These are phyloP conservation scores for Coemansia aciculifera DNA, from an alignment of 192 early-diverging fungal species.

Conservation along the genomic window DNA sequence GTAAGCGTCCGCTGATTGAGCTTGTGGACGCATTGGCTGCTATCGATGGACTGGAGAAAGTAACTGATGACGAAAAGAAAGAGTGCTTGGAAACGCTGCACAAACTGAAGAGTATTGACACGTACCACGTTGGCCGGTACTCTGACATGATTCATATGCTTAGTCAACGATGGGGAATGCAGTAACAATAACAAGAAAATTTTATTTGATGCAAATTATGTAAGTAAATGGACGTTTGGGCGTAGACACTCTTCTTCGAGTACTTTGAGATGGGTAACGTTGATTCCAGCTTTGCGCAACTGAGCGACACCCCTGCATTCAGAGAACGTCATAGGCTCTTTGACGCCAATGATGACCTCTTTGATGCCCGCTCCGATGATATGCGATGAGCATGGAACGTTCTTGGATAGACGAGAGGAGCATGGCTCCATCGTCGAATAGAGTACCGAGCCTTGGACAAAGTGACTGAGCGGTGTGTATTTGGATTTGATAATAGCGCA, in stretches of 20 bases:
- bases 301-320: conserved; percentile 71
- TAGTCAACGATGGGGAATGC: conserved; percentile 22
- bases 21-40: conserved; percentile 28
- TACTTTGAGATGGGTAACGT: conserved; percentile 74
- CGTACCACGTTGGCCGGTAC: conserved; percentile 39
- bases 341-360: conserved; percentile 87
- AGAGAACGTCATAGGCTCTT: conserved; percentile 87
- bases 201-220: background rate
- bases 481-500: conserved; percentile 78
- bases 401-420: conserved; percentile 81
- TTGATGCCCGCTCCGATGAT: conserved; percentile 67
- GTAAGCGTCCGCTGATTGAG: conserved; percentile 41
- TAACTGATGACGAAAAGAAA: conserved; percentile 15
- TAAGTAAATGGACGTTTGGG: conserved; percentile 67
- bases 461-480: conserved; percentile 16
- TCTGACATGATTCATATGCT: conserved; percentile 25
- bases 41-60: conserved; percentile 19
- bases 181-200: conserved; percentile 15
- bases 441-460: conserved; percentile 62
- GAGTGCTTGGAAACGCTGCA: conserved; percentile 29
- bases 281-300: conserved; percentile 72
- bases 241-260: conserved; percentile 73
- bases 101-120: conserved; percentile 26
- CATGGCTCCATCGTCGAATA: conserved; percentile 99
- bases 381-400: conserved; percentile 70